These are phyloP conservation scores for Arthrobotrys megalospora DNA, from an alignment of 2,329 filamentous ascomycete genomes.

Conservation along the genomic window DNA sequence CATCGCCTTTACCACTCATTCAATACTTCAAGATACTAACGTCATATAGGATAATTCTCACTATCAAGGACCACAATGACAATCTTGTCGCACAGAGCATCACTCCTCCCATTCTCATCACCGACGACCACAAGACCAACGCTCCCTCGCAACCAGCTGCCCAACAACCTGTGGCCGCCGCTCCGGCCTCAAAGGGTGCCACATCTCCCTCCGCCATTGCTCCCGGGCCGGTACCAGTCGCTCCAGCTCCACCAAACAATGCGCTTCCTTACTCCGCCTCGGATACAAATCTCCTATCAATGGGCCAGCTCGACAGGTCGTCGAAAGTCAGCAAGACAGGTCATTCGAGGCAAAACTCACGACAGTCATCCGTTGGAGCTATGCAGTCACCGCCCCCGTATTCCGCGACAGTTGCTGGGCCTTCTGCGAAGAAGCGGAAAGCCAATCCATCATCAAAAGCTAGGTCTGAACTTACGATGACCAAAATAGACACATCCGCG, in stretches of 20 bases:
- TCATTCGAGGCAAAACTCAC: conserved; percentile 64
- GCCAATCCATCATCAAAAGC: conserved; percentile 79
- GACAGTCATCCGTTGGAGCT: conserved; percentile 62
- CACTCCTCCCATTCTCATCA: conserved; percentile 93
- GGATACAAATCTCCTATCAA: conserved; percentile 62
- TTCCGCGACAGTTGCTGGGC: conserved; percentile 75
- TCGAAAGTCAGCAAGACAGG: conserved; percentile 50
- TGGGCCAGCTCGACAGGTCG: conserved; percentile 67
- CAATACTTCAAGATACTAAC: conserved; percentile 57
- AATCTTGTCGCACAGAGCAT: conserved; percentile 86
- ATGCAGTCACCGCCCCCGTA: conserved; percentile 53
- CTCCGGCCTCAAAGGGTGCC: conserved; percentile 27
- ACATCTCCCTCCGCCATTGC: conserved; percentile 45
- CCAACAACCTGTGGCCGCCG: conserved; percentile 55
- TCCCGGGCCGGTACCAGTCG: conserved; percentile 45
- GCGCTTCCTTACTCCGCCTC: conserved; percentile 54
- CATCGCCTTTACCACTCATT: conserved; percentile 62
- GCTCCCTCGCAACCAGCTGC: conserved; percentile 66
- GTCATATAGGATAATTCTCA: conserved; percentile 82
- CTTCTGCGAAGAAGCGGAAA: conserved; percentile 85
- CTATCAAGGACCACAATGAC: conserved; percentile 84
- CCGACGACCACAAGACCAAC: conserved; percentile 92
- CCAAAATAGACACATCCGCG: conserved; percentile 77
- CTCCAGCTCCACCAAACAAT: conserved; percentile 36
- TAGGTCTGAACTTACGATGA: conserved; percentile 84